Conservation (phyloP, 495 filamentous ascomycete genomes). For the Penicillium nucicola region DNA sequence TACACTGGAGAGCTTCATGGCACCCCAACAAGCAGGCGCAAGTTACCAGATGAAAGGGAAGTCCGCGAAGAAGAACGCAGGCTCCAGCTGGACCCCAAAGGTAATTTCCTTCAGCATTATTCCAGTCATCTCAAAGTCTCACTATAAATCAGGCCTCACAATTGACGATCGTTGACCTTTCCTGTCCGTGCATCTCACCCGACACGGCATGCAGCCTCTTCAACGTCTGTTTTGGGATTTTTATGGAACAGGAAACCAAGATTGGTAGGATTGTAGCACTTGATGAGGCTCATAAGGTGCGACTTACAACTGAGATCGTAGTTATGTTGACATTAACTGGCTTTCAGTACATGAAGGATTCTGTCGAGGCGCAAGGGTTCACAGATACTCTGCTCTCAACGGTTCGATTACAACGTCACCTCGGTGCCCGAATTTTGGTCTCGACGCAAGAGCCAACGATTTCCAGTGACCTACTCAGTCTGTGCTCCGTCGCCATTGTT, state of each 20-base stretch:
- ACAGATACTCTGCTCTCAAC: conserved; percentile 61
- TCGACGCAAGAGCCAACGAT: conserved; percentile 80
- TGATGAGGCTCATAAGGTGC: conserved; percentile 59
- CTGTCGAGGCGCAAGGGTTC: conserved; percentile 38
- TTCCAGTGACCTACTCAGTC: conserved; percentile 61
- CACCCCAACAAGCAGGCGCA: conserved; percentile 17
- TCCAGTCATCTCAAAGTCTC: too few relatives aligned
- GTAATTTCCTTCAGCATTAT: too few relatives aligned
- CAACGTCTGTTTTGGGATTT: conserved; percentile 60
- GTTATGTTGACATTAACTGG: not conserved
- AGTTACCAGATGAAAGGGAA: not conserved
- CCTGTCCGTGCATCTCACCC: conserved; percentile 65
- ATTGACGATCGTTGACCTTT: conserved; percentile 71
- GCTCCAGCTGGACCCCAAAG: conserved; percentile 11
- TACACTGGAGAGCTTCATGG: conserved; percentile 57
- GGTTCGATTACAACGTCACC: conserved; percentile 72
- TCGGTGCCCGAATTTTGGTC: conserved; percentile 63
- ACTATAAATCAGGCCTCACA: not conserved
- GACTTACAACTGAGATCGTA: not conserved
- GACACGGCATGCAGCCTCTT: conserved; percentile 64
- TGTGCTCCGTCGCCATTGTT: conserved; percentile 68
- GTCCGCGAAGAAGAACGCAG: too few relatives aligned
- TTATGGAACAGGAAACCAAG: conserved; percentile 48
- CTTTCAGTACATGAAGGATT: conserved; percentile 46
- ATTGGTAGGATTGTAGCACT: conserved; percentile 52